These are phyloP conservation scores for Dalbergia cultrata DNA, from an alignment of 306 rosid species.

Conservation along the genomic window DNA sequence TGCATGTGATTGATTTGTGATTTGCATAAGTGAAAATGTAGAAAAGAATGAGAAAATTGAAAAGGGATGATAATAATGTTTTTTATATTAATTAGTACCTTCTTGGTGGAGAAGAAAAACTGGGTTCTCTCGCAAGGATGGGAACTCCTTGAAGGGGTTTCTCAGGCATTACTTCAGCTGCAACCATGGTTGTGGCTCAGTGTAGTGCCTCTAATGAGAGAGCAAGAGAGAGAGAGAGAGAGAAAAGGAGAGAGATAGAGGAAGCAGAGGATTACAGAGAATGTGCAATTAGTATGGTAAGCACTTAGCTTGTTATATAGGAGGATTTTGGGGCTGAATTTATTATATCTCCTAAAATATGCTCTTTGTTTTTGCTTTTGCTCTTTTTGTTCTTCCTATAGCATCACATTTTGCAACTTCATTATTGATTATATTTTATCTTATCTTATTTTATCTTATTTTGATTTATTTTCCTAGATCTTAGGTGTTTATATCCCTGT, in stretches of 20 bases:
- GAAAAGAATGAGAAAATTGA: not conserved
- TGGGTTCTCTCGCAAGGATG: slow-evolving; percentile 56
- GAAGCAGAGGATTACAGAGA: slow-evolving; percentile 9
- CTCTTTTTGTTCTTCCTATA: not conserved
- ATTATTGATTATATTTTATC: too few species aligned
- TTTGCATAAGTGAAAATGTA: not conserved
- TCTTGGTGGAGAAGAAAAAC: slow-evolving; percentile 51
- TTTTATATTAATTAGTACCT: slow-evolving; percentile 52
- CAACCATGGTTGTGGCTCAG: slow-evolving; percentile 53
- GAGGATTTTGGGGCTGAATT: not conserved
- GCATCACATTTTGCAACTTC: too few species aligned
- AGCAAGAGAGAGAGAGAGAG: not conserved
- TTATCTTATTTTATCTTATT: too few species aligned
- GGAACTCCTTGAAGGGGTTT: slow-evolving; percentile 62
- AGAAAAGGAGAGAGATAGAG: slow-evolving; percentile 7
- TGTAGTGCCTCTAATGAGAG: not conserved
- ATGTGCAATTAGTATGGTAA: slow-evolving; percentile 4
- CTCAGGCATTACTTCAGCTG: slow-evolving; percentile 71
- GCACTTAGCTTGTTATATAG: slow-evolving; percentile 33
- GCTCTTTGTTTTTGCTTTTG: not conserved
- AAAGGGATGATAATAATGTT: too few species aligned
- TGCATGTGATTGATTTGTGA: not conserved
- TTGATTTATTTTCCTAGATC: too few species aligned
- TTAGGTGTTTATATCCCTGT: not conserved
- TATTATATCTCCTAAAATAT: not conserved